Percentiles rank a stretch among this genome's conserved stretches.
Evolutionary conservation across 2,329 filamentous ascomycete genomes (phyloP).

Genomic region (Acephala macrosclerotiorum): DNA sequence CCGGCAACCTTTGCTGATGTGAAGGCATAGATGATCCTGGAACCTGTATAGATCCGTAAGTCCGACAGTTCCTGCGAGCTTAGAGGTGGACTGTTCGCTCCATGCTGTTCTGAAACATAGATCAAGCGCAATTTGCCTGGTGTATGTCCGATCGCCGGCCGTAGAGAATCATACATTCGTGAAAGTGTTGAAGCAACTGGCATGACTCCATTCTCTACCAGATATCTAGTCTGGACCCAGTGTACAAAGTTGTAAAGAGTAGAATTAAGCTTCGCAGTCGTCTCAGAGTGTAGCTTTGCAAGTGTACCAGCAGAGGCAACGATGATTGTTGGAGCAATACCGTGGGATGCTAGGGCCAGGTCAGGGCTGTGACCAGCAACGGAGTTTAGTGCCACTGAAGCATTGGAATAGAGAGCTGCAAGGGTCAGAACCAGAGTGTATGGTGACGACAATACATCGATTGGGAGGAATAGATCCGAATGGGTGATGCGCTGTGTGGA

Average conservation of each 20-base stretch:
- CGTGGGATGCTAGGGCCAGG: constrained; percentile 74
- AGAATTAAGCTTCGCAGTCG: constrained; percentile 66
- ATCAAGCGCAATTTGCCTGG: constrained; percentile 82
- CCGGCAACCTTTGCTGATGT: constrained; percentile 86
- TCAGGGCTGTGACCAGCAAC: constrained; percentile 79
- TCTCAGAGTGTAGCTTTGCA: constrained; percentile 69
- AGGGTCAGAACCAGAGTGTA: constrained; percentile 84
- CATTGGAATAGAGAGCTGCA: constrained; percentile 82
- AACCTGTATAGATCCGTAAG: constrained; percentile 80
- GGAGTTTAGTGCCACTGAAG: constrained; percentile 87
- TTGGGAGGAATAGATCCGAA: constrained; percentile 84
- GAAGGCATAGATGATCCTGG: constrained; percentile 85
- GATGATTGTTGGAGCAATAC: constrained; percentile 82
- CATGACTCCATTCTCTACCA: constrained; percentile 77
- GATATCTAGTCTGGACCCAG: constrained; percentile 72
- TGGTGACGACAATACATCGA: constrained; percentile 79
- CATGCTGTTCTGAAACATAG: constrained; percentile 78
- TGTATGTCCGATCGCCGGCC: constrained; percentile 64
- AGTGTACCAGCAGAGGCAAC: constrained; percentile 80
- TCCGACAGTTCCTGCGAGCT: constrained; percentile 78
- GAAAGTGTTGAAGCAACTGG: constrained; percentile 70
- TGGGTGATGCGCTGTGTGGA: constrained; percentile 75
- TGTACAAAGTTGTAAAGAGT: constrained; percentile 72
- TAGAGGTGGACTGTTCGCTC: constrained; percentile 67
- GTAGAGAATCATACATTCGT: constrained; percentile 64